phyloP scores from a whole-genome alignment of 768 basidiomycete genomes.

The Termitomyces heimii region DNA sequence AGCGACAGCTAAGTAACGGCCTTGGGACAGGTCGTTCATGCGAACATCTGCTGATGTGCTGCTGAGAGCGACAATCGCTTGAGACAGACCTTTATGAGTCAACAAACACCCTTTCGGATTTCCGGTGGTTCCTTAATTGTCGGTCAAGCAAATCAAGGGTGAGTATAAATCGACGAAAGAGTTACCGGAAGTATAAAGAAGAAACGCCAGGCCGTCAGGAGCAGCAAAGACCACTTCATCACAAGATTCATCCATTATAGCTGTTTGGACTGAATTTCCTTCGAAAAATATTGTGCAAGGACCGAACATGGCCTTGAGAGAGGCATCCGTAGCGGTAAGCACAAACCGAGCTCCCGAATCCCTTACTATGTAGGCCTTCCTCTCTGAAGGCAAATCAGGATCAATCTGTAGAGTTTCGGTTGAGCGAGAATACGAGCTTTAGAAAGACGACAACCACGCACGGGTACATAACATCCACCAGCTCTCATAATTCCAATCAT shows the following conservation, averaged over 20 bases:
- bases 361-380: conserved; percentile 37
- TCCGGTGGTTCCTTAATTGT: conserved; percentile 37
- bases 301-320: conserved; percentile 18
- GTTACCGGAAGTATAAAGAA: conserved; percentile 46
- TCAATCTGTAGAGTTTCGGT: conserved; percentile 33
- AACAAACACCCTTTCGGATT: conserved; percentile 46
- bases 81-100: conserved; percentile 24
- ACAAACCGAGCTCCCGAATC: conserved; percentile 37
- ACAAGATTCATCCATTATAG: conserved; percentile 21
- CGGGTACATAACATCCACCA: conserved; percentile 48
- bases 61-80: conserved; percentile 27
- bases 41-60: conserved; percentile 23
- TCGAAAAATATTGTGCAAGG: conserved; percentile 19
- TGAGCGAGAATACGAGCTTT: neutral
- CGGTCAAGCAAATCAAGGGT: neutral
- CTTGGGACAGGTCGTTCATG: conserved; percentile 27
- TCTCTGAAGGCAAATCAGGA: conserved; percentile 40
- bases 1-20: conserved; percentile 42
- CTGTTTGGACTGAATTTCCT: conserved; percentile 16
- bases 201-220: conserved; percentile 31
- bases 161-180: neutral
- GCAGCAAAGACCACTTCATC: conserved; percentile 22
- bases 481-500: conserved; percentile 40
- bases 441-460: conserved; percentile 15
- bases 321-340: conserved; percentile 23